A percentile compares a stretch with the other conserved stretches of the same genome.
Evolutionary conservation across 1,139 yeast genomes (phyloP).

Genomic region (Taiozyma sp.): DNA sequence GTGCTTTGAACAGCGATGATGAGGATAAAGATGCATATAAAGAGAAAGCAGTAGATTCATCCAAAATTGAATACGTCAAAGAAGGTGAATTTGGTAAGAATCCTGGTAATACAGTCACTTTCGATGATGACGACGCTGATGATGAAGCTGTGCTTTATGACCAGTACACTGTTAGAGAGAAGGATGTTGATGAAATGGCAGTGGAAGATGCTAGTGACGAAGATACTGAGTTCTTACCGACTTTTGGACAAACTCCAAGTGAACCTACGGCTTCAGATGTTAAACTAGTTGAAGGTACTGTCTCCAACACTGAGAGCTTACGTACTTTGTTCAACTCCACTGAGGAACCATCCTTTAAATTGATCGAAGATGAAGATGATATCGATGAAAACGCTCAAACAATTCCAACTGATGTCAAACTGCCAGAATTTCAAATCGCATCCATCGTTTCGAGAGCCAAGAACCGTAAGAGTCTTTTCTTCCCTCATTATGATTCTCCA

Average conservation of each 20-base stretch:
- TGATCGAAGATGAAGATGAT: conserved; percentile 31
- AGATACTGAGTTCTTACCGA: conserved; percentile 49
- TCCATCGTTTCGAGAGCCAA: conserved; percentile 14
- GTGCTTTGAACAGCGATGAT: conserved; percentile 26
- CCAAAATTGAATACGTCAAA: conserved; percentile 17
- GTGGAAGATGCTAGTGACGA: conserved; percentile 16
- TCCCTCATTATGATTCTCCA: conserved; percentile 80
- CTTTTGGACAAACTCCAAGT: conserved; percentile 33
- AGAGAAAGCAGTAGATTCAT: conserved; percentile 26
- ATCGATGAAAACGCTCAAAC: conserved; percentile 27
- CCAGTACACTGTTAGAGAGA: conserved; percentile 1
- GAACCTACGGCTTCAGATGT: conserved; percentile 2
- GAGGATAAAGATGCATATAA: conserved; percentile 37
- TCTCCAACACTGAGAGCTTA: conserved; percentile 50
- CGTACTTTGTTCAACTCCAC: conserved; percentile 58
- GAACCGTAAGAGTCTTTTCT: conserved; percentile 57
- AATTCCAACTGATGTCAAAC: conserved; percentile 15
- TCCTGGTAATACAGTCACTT: conserved; percentile 8
- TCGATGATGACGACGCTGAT: conserved; percentile 34
- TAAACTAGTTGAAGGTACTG: conserved; percentile 22
- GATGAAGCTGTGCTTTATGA: conserved; percentile 2
- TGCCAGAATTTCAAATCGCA: conserved; percentile 12
- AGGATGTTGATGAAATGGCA: conserved; percentile 17
- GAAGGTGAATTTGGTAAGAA: conserved; percentile 24
- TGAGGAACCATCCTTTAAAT: conserved; percentile 28